Conservation (phyloP, 305 asterid species). For the Ajuga reptans region DNA sequence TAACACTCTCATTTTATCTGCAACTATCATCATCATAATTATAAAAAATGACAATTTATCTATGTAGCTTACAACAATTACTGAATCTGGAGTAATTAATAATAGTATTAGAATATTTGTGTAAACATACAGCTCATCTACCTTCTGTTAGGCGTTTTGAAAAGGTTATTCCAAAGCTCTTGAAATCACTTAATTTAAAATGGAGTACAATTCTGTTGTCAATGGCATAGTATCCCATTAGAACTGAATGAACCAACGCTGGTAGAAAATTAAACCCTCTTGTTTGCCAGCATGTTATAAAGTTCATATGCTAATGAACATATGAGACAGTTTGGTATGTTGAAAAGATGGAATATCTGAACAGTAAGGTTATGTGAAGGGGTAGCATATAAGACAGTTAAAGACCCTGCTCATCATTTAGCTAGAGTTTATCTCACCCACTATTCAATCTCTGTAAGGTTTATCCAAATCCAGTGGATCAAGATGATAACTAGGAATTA, state of each 20-base stretch:
- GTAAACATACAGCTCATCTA: background rate
- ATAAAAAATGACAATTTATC: background rate
- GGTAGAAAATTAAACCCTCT: background rate
- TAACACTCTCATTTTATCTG: background rate
- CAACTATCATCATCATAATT: background rate
- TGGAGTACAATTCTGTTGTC: background rate
- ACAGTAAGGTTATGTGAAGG: too few species aligned
- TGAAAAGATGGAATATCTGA: too few species aligned
- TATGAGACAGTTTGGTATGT: background rate
- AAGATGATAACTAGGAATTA: conserved; percentile 2
- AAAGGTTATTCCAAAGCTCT: conserved; percentile 7
- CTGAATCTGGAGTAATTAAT: background rate
- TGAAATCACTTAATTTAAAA: background rate
- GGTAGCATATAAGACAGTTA: too few species aligned
- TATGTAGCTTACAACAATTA: background rate
- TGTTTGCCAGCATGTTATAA: background rate
- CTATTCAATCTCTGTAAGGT: background rate
- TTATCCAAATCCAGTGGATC: conserved; percentile 17
- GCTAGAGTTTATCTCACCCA: background rate
- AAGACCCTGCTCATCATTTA: background rate
- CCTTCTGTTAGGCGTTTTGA: background rate
- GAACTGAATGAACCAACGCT: background rate
- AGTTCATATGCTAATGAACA: conserved; percentile 1
- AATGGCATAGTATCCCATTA: background rate
- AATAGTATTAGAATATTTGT: background rate